phyloP scores from a whole-genome alignment of 768 basidiomycete species.

The Hydnum rufescens region DNA sequence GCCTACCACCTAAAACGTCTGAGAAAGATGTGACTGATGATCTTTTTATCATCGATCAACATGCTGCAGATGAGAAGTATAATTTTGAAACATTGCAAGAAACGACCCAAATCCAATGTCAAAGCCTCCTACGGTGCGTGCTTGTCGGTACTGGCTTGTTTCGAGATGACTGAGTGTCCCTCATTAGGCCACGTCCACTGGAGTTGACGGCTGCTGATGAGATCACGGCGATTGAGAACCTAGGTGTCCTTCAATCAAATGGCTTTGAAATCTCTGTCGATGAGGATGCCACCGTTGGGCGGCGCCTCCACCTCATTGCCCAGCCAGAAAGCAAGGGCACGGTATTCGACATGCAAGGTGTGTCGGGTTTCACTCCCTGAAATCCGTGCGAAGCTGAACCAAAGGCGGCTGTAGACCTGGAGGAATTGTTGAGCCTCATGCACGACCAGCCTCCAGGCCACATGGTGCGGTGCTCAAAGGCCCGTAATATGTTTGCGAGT shows the following conservation, averaged over 20 bases:
- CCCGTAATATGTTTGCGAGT: conserved; percentile 88
- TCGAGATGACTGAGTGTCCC: conserved; percentile 5
- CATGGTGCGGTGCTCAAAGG: conserved; percentile 85
- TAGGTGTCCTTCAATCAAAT: conserved; percentile 64
- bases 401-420: conserved; percentile 44
- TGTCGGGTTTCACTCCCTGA: neutral
- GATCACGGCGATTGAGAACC: conserved; percentile 66
- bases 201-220: conserved; percentile 84
- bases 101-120: conserved; percentile 77
- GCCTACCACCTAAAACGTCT: conserved; percentile 8
- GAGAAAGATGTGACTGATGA: conserved; percentile 38
- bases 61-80: conserved; percentile 95
- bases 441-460: conserved; percentile 55
- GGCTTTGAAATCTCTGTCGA: conserved; percentile 68
- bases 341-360: conserved; percentile 75
- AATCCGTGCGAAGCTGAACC: neutral
- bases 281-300: conserved; percentile 24
- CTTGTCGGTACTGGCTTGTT: neutral
- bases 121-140: conserved; percentile 59
- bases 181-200: conserved; percentile 44
- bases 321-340: conserved; percentile 87
- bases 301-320: conserved; percentile 44
- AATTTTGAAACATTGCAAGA: conserved; percentile 90
- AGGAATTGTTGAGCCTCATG: conserved; percentile 78
- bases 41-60: conserved; percentile 91